Evolutionary conservation across 2,329 filamentous ascomycete genomes (phyloP), one percentile per base, ranked within the genome.

Genomic region (Claviceps arundinis): DNA sequence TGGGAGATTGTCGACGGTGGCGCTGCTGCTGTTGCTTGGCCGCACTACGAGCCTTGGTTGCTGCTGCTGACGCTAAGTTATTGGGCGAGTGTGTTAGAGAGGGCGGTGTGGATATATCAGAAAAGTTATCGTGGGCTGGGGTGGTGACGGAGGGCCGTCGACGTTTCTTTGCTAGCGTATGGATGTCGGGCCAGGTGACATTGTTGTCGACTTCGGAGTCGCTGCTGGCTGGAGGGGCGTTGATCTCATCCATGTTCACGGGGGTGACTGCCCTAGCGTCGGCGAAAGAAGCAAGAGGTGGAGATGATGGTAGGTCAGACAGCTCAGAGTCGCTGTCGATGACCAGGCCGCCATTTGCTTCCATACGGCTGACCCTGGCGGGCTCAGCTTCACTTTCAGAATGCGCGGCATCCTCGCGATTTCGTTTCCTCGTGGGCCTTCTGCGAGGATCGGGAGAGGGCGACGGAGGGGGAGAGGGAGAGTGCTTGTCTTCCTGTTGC

Each of bases 1-100:
- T 72, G 4, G 69, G 64, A 4, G 66, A 68, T 7, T 60, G 62
- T 45, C 70, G 70, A 47, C 62, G 62, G 46, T 62, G 41, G 41
- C 41, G 41, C 9, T 61, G 62, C 46, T 70, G 70, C 47, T 62
- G 63, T 37, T 65, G 63, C 37, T 65, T 60, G 56, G 58, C 56
- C 52, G 58, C 46, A 24, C 64, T 59, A 34, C 68, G 65, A 1
- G 63, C 62, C 56, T 69, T 56, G 47, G 55, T 37, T 4, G 30
- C 45, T 24, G 42, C 14, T 26, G 61, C 57, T 19, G 58, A 57
- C 1, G 65, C 63, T 54, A 70, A 74, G 58, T 84, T 34, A 9
- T 34, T 83, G 37, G 81, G 81, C 0, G 81, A 85, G 60, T 84
- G 80, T 4, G 81, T 85, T 4, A 85, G 69, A 0, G 81, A 84